Base-by-base conservation (phyloP, 208 protist genomes). In the Wallacemonas collosoma region DNA sequence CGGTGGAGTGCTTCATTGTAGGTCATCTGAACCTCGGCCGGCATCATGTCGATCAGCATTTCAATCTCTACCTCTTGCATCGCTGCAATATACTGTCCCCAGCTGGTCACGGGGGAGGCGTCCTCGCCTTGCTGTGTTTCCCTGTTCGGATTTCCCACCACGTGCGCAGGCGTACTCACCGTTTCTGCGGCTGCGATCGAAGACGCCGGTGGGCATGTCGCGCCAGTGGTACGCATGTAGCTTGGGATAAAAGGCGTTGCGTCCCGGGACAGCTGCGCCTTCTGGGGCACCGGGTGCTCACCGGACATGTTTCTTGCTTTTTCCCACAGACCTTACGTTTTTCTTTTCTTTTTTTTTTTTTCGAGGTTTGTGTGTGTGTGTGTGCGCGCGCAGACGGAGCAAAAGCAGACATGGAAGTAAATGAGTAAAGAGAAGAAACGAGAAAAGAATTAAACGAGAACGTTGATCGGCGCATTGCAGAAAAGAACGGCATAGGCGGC, bases 31-130 rank as follows among this genome's bases (percentile, higher is more conserved):
- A 88, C 75, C 40, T 88, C 75, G 17, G 50, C 69, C 2, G 83
- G 83, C 66, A 88, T 54, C 73, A 88, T 81, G 26, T 82, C 76
- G 41, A 88, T 78, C 38, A 88, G 56, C 76, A 83, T 80, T 12
- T 79, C 73, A 12, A 88, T 73, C 54, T 89, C 80, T 11, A 86
- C 65, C 12, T 74, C 73, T 12, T 71, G 53, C 77, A 85, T 76
- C 38, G 4, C 75, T 1, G 76, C 57, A 44, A 81, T 81, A n/a
- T 62, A 65, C 44, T 79, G 39, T 6, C 50, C 53, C 41, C 61
- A 71, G 63, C 50, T 60, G 6, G 45, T 54, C 26, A 64, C 50
- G 7, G 64, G 35, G 0, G 55, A 11, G 40, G 11, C 60, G 35
- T 53, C 47, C 8, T 45, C 51, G 3, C 54, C 62, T 3, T 57